These are phyloP conservation scores for Debaryomyces prosopidis DNA, from an alignment of 805 yeast genomes.

Conservation along the genomic window DNA sequence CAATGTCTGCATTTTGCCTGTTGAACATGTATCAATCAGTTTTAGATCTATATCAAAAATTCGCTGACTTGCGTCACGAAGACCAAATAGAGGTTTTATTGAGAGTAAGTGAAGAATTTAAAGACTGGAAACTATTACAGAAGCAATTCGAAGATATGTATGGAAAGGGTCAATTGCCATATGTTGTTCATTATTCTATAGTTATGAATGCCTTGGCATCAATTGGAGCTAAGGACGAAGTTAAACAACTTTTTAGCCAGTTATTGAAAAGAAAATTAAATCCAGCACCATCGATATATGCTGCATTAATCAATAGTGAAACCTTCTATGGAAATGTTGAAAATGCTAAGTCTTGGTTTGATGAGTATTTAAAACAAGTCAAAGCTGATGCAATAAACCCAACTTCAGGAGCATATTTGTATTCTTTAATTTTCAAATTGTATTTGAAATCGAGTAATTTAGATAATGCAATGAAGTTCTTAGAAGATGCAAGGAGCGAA, in stretches of 20 bases:
- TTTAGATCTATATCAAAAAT: conserved; percentile 30
- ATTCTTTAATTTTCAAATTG: conserved; percentile 29
- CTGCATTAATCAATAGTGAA: conserved; percentile 47
- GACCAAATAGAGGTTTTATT: conserved; percentile 51
- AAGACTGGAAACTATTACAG: conserved; percentile 58
- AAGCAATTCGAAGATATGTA: conserved; percentile 56
- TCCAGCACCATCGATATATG: conserved; percentile 46
- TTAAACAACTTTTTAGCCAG: conserved; percentile 51
- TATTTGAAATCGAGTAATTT: conserved; percentile 25
- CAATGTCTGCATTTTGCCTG: conserved; percentile 29
- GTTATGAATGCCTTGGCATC: conserved; percentile 61
- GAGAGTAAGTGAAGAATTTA: conserved; percentile 42
- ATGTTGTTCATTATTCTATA: conserved; percentile 54
- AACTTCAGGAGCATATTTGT: conserved; percentile 21
- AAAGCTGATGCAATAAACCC: conserved; percentile 10
- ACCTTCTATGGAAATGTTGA: conserved; percentile 35
- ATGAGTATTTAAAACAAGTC: conserved; percentile 22
- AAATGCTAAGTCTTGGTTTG: conserved; percentile 28
- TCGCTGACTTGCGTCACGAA: conserved; percentile 45
- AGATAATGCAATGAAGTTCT: conserved; percentile 26
- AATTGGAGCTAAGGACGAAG: conserved; percentile 48
- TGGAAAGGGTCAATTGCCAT: conserved; percentile 55
- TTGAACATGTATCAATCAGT: conserved; percentile 21
- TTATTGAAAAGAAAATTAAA: conserved; percentile 43
- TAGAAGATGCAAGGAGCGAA: conserved; percentile 18